A percentile compares a stretch with the other conserved stretches of the same genome.
These are phyloP conservation scores for Trichothecium sympodiale DNA, from an alignment of 2,329 filamentous ascomycete species.

Conservation along the genomic window DNA sequence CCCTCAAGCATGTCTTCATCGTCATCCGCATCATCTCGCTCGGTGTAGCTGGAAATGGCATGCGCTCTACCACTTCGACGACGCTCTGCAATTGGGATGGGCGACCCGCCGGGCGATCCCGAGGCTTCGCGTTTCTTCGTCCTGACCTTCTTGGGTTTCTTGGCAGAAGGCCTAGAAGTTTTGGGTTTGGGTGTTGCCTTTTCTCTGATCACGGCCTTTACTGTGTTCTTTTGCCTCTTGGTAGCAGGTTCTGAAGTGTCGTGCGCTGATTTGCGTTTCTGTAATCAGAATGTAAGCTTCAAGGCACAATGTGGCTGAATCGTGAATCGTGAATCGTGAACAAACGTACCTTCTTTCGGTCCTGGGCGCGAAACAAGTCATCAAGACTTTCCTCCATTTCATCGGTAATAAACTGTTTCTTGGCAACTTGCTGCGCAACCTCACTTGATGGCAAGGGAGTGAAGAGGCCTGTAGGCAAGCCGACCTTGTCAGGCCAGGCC, in stretches of 20 bases:
- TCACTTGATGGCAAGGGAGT: slow-evolving; percentile 63
- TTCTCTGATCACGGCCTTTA: slow-evolving; percentile 23
- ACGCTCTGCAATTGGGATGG: slow-evolving; percentile 31
- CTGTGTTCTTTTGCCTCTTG: slow-evolving; percentile 25
- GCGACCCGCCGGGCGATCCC: slow-evolving; percentile 17
- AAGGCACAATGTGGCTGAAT: background rate
- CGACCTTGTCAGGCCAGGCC: slow-evolving; percentile 69
- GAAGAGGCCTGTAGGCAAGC: slow-evolving; percentile 72
- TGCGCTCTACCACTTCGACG: slow-evolving; percentile 44
- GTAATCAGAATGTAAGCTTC: slow-evolving; percentile 14
- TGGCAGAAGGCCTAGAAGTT: slow-evolving; percentile 16
- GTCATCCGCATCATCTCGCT: slow-evolving; percentile 46
- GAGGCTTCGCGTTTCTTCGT: slow-evolving; percentile 14
- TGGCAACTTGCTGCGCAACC: slow-evolving; percentile 72
- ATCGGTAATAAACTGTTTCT: slow-evolving; percentile 73
- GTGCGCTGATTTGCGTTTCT: slow-evolving; percentile 48
- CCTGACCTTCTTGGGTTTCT: slow-evolving; percentile 21
- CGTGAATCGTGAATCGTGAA: background rate
- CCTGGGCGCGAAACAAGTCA: slow-evolving; percentile 48
- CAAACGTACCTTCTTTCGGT: slow-evolving; percentile 62
- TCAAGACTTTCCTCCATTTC: slow-evolving; percentile 69
- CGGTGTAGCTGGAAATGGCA: slow-evolving; percentile 38
- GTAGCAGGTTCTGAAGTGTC: slow-evolving; percentile 34
- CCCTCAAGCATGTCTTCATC: slow-evolving; percentile 52
- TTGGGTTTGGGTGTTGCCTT: slow-evolving; percentile 25